Conservation (phyloP, 106 monocot species). For the Apostasia shenzhenica region DNA sequence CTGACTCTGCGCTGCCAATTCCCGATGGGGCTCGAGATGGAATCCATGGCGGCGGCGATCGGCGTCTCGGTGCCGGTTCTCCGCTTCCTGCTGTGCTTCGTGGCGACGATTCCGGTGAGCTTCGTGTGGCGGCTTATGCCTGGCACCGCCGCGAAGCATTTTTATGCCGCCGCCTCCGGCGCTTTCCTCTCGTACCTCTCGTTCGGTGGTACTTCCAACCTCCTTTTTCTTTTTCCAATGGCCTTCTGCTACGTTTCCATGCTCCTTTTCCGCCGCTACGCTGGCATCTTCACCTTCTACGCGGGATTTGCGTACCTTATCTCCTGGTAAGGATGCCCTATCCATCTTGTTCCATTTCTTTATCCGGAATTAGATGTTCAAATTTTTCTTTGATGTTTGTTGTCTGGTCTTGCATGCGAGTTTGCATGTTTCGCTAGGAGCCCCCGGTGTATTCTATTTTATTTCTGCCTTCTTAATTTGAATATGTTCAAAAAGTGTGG, state of each 20-base stretch:
- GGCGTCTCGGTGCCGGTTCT: slow-evolving; percentile 95
- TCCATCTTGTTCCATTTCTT: too few species aligned
- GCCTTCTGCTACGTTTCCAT: slow-evolving; percentile 72
- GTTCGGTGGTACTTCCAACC: slow-evolving; percentile 77
- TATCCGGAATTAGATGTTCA: too few species aligned
- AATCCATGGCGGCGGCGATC: slow-evolving; percentile 76
- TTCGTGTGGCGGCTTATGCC: slow-evolving; percentile 69
- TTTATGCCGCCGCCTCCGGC: slow-evolving; percentile 79
- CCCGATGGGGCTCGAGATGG: slow-evolving; percentile 72
- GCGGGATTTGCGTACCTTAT: slow-evolving; percentile 83
- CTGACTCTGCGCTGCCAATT: background rate
- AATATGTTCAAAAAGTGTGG: too few species aligned
- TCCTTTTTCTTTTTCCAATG: slow-evolving; percentile 91
- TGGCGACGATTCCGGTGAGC: slow-evolving; percentile 82
- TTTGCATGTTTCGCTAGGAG: too few species aligned
- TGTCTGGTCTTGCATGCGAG: too few species aligned
- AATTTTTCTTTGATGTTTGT: too few species aligned
- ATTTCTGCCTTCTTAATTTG: too few species aligned
- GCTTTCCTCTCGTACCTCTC: slow-evolving; percentile 79
- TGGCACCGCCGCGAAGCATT: slow-evolving; percentile 38
- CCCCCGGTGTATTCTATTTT: too few species aligned
- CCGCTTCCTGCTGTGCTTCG: slow-evolving; percentile 91
- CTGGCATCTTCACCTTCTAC: slow-evolving; percentile 77
- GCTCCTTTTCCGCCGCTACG: slow-evolving; percentile 47
- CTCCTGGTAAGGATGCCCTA: slow-evolving; percentile 48